A percentile compares a stretch with the other conserved stretches of the same genome.
phyloP scores from a whole-genome alignment of 257 asterid species.

The Penstemon barbatus region DNA sequence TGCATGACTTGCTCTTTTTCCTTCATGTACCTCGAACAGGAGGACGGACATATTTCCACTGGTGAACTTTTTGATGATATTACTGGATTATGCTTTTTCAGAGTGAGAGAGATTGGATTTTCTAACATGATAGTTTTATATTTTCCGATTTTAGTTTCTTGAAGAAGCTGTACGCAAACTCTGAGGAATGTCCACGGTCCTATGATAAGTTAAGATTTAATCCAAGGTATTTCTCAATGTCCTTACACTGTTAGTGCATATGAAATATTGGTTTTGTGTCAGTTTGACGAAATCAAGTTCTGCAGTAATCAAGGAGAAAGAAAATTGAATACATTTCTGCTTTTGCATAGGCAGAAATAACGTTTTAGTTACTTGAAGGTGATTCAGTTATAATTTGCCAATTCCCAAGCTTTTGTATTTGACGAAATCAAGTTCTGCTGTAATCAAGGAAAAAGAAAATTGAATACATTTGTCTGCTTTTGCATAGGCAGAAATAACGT shows the following conservation, averaged over 20 bases:
- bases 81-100: slow-evolving; percentile 14
- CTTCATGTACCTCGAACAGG: slow-evolving; percentile 98
- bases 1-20: slow-evolving; percentile 88
- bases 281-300: slow-evolving; percentile 12
- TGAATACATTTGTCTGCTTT: not conserved
- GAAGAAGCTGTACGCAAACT: slow-evolving; percentile 69
- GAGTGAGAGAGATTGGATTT: slow-evolving; percentile 1
- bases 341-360: not conserved
- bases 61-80: slow-evolving; percentile 44
- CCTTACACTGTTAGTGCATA: slow-evolving; percentile 19
- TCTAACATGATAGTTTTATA: not conserved
- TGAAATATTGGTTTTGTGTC: slow-evolving; percentile 20
- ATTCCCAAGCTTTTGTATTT: slow-evolving; percentile 3
- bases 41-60: slow-evolving; percentile 86
- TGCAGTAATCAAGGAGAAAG: not conserved
- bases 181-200: slow-evolving; percentile 89
- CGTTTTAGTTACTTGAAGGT: slow-evolving; percentile 10
- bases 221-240: slow-evolving; percentile 61
- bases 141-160: slow-evolving; percentile 58
- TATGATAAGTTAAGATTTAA: slow-evolving; percentile 86
- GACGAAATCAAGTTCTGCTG: slow-evolving; percentile 3
- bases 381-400: not conserved
- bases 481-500: not conserved
- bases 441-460: not conserved
- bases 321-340: no score